Evolutionary conservation across 2,329 filamentous ascomycete genomes (phyloP), one percentile per base, ranked within the genome.

Genomic region (Xylariaceae sp.): DNA sequence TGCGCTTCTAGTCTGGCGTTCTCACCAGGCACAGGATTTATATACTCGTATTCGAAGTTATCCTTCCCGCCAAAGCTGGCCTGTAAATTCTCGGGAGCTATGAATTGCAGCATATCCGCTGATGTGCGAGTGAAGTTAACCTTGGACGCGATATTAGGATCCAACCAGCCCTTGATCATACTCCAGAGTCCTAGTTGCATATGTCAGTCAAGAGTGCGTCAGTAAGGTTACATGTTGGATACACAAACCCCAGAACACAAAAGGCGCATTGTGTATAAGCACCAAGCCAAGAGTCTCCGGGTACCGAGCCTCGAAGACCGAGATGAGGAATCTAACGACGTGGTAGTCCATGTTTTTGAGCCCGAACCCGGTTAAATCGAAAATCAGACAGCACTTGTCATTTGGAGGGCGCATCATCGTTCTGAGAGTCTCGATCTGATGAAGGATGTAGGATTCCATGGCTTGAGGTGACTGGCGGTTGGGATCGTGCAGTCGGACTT

Each of bases 181-280:
- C 50, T 52, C 51, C 54, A 56, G 35, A 56, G 46, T 5, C 51
- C 54, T 56, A 19, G 32, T 17, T 39, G 1, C 43, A 51, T 22
- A 47, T 41, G 6, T 31, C 14, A 14, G 2, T 7, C n/a, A 30
- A 15, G 2, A 15, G 11, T 31, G 27, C 22, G 22, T 6, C 11
- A 27, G 5, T n/a, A 38, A 22, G 27, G 12, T 11, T 15, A 30
- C 3, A 36, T 10, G 11, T 48, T 10, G 14, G 27, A 17, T 12
- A 17, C 2, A 31, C 33, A 14, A 32, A 56, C 54, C 54, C 54
- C 54, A 56, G 10, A 56, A 56, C 30, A 56, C 47, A 27, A 54
- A 56, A 7, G 54, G 54, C 31, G 54, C 54, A 40, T 56, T 56
- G n/a, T 54, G 54, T 2, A 56, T 50, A 7, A 56, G 46, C 5